Base-by-base conservation (phyloP, 2,329 filamentous ascomycete species). In the Helotiales sp. region DNA sequence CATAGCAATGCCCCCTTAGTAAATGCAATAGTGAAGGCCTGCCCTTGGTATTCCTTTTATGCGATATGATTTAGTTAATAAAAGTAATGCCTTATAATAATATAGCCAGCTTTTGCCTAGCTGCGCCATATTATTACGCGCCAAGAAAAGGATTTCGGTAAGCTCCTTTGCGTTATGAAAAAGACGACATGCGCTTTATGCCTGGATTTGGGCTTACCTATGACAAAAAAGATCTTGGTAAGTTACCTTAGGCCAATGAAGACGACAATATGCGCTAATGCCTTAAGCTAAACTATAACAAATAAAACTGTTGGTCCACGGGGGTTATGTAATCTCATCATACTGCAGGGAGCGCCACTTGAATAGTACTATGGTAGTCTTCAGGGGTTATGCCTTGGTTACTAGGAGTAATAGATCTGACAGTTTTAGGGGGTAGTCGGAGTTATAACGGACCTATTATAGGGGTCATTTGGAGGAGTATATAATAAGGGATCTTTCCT, bases 51-150 rank as follows among this genome's bases (percentile, higher is more conserved):
- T 66, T 67, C 54, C 47, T 64, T 69, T 71, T 24, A 66, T 70
- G 45, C 61, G 54, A 69, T 70, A 70, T 70, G 47, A 70, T 43
- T 30, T 72, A 43, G 68, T 63, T 55, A 70, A 72, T 71, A 11
- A 24, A 65, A 61, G 63, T 47, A 61, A 61, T 61, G 37, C 57
- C 57, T 65, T 24, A 65, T 34, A 24, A 55, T 24, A 17, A 70
- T 50, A 45, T 66, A 54, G n/a, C 47, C 20, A 64, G 57, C 57
- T 69, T 67, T 57, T 69, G 50, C 64, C 43, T 67, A 45, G 62
- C 52, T 70, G 32, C 62, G 65, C 60, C 55, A 28, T 70, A 45
- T 54, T n/a, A 64, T 65, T 67, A 68, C 54, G 1, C 17, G 47
- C 61, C 54, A 28, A 61, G 61, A 52, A 34, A 70, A 68, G 50